Evolutionary conservation across 225 moss, liverwort and hornwort species (phyloP).

Genomic region (Pseudisothecium myosuroides): DNA sequence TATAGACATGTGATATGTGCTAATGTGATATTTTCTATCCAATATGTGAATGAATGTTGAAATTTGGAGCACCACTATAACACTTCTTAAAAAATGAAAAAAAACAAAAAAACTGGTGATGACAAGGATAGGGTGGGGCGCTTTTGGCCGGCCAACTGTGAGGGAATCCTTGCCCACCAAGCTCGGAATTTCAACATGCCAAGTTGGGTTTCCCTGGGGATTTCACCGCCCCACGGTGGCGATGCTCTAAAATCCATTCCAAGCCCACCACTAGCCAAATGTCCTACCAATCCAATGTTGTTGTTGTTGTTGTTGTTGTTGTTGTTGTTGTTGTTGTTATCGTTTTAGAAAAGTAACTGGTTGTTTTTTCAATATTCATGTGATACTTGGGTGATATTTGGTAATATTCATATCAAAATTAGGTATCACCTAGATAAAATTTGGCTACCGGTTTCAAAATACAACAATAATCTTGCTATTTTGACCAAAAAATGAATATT

Average conservation of each 20-base stretch:
- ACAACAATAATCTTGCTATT: rapidly evolving
- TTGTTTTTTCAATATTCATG: not conserved
- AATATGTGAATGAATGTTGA: no score
- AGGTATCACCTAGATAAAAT: not conserved
- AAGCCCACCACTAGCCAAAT: rapidly evolving
- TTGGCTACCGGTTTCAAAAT: not conserved
- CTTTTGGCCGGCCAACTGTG: no score
- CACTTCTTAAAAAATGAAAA: no score
- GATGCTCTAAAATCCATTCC: not conserved
- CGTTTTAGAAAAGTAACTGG: not conserved
- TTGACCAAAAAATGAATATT: not conserved
- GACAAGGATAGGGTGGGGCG: rapidly evolving
- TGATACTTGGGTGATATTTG: not conserved
- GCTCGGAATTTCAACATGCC: no score
- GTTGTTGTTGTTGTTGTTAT: no score
- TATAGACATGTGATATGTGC: no score
- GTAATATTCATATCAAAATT: not conserved
- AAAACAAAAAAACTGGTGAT: no score
- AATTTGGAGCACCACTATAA: no score
- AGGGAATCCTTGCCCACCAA: rapidly evolving
- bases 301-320: no score
- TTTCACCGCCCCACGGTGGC: no score
- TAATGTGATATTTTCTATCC: no score
- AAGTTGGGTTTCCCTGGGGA: no score
- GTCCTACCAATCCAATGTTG: rapidly evolving